Conservation (phyloP, 192 early-diverging fungal genomes). For the Backusella psychrophila region DNA sequence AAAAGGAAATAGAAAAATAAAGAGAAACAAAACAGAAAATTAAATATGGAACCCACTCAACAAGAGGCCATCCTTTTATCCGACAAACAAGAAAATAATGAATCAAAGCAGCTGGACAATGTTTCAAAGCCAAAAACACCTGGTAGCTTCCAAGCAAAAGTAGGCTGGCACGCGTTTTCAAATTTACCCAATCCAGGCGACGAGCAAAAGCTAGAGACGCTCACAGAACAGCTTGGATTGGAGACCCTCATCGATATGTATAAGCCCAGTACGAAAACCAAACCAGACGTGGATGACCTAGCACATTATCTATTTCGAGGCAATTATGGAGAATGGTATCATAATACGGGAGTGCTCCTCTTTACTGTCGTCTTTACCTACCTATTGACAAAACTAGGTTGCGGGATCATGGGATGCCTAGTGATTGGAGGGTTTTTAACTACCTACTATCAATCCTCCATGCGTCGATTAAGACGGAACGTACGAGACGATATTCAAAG, state of each 20-base stretch:
- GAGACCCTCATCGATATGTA: constrained; percentile 14
- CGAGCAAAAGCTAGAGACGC: constrained; percentile 4
- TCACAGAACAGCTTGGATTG: background rate
- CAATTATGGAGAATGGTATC: constrained; percentile 40
- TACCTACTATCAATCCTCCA: constrained; percentile 72
- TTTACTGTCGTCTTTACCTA: constrained; percentile 31
- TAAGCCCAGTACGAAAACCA: background rate
- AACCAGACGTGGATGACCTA: constrained; percentile 12
- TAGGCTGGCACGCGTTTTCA: constrained; percentile 38
- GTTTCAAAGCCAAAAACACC: background rate
- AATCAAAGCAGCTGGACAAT: background rate
- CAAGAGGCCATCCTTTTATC: background rate
- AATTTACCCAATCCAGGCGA: constrained; percentile 27
- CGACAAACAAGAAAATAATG: background rate
- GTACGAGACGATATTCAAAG: constrained; percentile 68
- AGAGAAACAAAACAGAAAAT: background rate
- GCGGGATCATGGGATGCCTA: constrained; percentile 30
- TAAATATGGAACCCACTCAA: background rate
- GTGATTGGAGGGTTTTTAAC: constrained; percentile 44
- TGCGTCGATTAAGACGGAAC: constrained; percentile 63
- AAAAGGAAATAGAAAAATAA: background rate
- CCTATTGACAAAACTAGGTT: constrained; percentile 23
- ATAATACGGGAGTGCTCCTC: constrained; percentile 29
- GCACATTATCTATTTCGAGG: constrained; percentile 23
- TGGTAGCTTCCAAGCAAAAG: background rate